Evolutionary conservation across 2,329 filamentous ascomycete genomes (phyloP), one percentile per base, ranked within the genome.

Genomic region (Xylaria digitata): DNA sequence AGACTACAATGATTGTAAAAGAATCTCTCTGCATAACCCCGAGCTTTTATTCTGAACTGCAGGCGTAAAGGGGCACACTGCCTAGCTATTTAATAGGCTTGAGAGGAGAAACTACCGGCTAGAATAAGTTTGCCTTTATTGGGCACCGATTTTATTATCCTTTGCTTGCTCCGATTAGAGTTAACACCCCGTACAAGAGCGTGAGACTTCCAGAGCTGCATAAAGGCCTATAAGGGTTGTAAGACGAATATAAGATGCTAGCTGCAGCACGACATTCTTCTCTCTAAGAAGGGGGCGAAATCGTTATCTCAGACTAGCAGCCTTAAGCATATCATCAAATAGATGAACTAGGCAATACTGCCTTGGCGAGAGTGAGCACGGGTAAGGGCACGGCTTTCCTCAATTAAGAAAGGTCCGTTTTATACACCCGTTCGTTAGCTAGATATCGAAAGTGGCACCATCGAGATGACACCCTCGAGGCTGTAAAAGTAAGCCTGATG

Each of bases 171-270:
- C 26, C 19, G 26, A 9, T 26, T 30, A 26, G 5, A 32, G 48
- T 23, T 8, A n/a, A 50, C 48, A 50, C 17, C 7, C 30, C 30
- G 49, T 53, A 13, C 30, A 6, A 3, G 30, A 37, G 8, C 30
- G 8, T 15, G 8, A n/a, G 6, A 34, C 32, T 53, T n/a, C 49
- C 37, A n/a, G 9, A 37, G 30, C n/a, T 19, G 30, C 32, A 9
- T 34, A 53, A 37, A 6, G n/a, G 21, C 7, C 23, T 46, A 11
- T 15, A 46, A 21, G 43, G 19, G 2, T 7, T 26, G 13, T 23
- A 42, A 42, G 52, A 23, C 34, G 52, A 54, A 34, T 17, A 17
- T 26, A 54, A 54, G 52, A 42, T 42, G 34, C 11, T 7, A 48
- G 11, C n/a, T 3, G 6, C 48, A 32, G 50, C 30, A 46, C 50